Evolutionary conservation across 2,329 filamentous ascomycete species (phyloP), one percentile per base, ranked within the genome.

Genomic region (Westerdykella aurantiaca): DNA sequence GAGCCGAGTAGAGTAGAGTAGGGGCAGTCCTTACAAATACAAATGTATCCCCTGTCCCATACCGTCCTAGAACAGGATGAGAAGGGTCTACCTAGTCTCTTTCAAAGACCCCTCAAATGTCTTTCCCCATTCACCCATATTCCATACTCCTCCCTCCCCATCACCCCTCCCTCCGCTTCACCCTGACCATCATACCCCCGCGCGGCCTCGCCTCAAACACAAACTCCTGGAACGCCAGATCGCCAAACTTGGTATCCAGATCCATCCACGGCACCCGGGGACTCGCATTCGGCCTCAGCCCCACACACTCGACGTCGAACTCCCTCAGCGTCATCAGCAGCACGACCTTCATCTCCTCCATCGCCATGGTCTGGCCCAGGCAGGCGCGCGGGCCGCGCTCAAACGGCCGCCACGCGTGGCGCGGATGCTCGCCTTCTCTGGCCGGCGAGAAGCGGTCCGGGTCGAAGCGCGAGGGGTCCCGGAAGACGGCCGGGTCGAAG

Each of bases 341-440:
- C 6, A 76, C 66, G 46, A 76, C 63, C 48, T 72, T 72, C 17
- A 75, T 54, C 59, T 81, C 78, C 13, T 77, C 63, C 60, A 74
- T 71, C 0, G 73, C 78, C 37, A 81, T 64, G 49, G 76, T 73
- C 56, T 80, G 75, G 1, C 77, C 78, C n/a, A 81, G 71, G 52
- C 79, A 83, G 41, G 74, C 75, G 11, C 79, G 60, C 2, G 72
- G 68, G 0, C 79, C 79, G 43, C 72, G 68, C 50, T 77, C 75
- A 56, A 82, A 82, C 0, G 75, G 69, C 7, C 77, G 70, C 69
- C 71, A 82, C 0, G 76, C 75, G 43, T 72, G 70, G 39, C 72
- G 70, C 38, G 16, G 65, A 56, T 52, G 69, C 57, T 51, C 69
- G 45, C 18, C 18, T 6, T 21, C 18, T 21, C 18, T 21, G 18